Evolutionary conservation across 177 flowering plant species (phyloP).

Genomic region (Vitis hybrid): DNA sequence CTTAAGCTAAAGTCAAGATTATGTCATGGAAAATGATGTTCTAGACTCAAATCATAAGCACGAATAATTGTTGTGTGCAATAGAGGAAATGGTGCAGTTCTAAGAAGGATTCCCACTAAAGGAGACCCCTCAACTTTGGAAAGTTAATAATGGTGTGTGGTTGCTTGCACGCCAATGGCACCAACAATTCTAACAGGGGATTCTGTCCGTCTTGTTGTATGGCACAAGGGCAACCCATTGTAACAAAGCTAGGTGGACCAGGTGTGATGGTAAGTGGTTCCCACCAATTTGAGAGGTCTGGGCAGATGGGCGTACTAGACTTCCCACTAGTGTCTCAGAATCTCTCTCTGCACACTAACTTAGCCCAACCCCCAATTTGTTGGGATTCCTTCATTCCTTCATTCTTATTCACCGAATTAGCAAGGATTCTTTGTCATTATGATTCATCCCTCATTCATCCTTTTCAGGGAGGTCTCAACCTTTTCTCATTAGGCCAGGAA

Average conservation of each 20-base stretch:
- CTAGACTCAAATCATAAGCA: no score
- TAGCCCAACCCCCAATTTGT: conserved; percentile 10
- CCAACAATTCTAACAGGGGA: conserved; percentile 3
- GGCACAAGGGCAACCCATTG: not conserved
- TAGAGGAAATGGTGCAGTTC: not conserved
- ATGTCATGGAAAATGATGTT: not conserved
- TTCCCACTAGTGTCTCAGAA: conserved; percentile 1
- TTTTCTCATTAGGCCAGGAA: no score
- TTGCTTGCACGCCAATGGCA: not conserved
- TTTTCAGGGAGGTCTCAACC: no score
- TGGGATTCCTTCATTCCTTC: conserved; percentile 13
- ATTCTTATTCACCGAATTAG: conserved; percentile 11
- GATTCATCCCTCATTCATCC: no score
- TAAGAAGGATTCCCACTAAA: conserved; percentile 2
- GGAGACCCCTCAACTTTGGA: conserved; percentile 8
- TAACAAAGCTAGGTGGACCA: not conserved
- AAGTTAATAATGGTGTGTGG: conserved; percentile 1
- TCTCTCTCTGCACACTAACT: no score
- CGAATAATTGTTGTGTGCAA: not conserved
- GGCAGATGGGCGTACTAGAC: conserved; percentile 17
- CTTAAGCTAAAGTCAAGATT: no score
- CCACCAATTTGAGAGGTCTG: not conserved
- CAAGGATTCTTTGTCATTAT: not conserved
- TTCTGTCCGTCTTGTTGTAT: conserved; percentile 2
- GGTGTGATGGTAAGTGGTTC: not conserved